Percentiles rank a stretch among this genome's conserved stretches.
phyloP scores from a whole-genome alignment of 73 alveolate species.

The Durusdinium trenchii region DNA sequence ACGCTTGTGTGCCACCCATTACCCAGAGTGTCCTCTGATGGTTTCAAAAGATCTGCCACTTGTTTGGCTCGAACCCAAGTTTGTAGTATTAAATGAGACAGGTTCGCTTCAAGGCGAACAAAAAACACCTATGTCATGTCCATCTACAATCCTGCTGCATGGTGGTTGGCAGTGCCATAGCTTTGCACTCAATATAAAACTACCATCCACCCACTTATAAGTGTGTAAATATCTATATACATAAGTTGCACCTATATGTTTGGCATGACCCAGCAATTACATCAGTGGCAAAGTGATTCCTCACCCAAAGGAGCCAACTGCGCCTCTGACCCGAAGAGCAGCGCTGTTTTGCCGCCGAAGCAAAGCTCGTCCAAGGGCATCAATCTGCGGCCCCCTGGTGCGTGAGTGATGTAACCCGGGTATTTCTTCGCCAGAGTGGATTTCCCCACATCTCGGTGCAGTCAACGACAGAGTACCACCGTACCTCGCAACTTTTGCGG shows the following conservation, averaged over 20 bases:
- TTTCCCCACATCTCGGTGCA: neutral
- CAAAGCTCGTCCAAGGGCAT: constrained; percentile 38
- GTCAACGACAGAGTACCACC: neutral
- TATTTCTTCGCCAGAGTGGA: no score
- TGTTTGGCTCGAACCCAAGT: no score
- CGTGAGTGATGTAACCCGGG: no score
- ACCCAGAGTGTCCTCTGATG: neutral
- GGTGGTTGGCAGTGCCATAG: neutral
- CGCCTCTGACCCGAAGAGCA: constrained; percentile 85
- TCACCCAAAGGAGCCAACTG: neutral
- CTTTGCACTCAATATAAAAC: neutral
- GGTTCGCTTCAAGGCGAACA: neutral
- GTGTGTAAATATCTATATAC: neutral
- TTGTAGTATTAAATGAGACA: neutral
- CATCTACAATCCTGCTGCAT: neutral
- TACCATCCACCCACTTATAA: neutral
- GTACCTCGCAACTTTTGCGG: neutral
- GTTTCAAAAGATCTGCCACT: no score
- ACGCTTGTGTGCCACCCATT: neutral
- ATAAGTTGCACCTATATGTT: neutral
- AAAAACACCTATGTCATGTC: no score
- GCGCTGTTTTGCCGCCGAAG: constrained; percentile 15
- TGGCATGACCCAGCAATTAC: neutral
- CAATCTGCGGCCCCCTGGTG: neutral
- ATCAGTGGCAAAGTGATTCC: no score